Evolutionary conservation across 2,329 filamentous ascomycete genomes (phyloP).

Genomic region (Cordyceps cicadae): DNA sequence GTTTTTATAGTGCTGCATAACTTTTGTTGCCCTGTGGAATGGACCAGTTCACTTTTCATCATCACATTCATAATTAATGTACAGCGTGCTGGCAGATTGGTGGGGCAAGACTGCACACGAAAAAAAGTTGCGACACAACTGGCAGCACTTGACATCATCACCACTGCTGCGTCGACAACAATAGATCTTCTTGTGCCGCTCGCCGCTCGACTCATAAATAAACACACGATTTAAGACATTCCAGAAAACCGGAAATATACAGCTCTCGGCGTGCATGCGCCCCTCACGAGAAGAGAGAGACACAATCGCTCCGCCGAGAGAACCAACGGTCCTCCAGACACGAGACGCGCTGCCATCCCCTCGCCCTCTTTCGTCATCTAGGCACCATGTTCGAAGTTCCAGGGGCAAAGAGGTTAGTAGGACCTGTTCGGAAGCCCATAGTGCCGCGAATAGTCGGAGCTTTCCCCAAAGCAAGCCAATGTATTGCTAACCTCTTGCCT

Average conservation of each 20-base stretch:
- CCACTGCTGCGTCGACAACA: neutral
- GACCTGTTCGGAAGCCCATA: neutral
- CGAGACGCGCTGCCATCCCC: neutral
- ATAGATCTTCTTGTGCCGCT: neutral
- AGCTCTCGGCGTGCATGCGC: neutral
- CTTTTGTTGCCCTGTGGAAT: no score
- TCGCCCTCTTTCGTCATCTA: no score
- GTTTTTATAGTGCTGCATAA: no score
- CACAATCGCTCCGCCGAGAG: neutral
- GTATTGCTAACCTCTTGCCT: neutral
- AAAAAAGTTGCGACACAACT: neutral
- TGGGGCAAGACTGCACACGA: neutral
- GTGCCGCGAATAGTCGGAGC: neutral
- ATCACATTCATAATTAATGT: no score
- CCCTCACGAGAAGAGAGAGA: neutral
- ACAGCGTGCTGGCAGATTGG: neutral
- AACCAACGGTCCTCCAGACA: neutral
- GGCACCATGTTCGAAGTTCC: constrained; percentile 42
- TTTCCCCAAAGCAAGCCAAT: neutral
- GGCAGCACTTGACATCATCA: neutral
- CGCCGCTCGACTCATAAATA: neutral
- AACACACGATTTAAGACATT: neutral
- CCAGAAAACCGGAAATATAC: neutral
- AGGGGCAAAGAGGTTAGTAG: constrained; percentile 41
- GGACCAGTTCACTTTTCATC: no score